These are phyloP conservation scores for Quercus tomentella DNA, from an alignment of 331 rosid species.

Conservation along the genomic window DNA sequence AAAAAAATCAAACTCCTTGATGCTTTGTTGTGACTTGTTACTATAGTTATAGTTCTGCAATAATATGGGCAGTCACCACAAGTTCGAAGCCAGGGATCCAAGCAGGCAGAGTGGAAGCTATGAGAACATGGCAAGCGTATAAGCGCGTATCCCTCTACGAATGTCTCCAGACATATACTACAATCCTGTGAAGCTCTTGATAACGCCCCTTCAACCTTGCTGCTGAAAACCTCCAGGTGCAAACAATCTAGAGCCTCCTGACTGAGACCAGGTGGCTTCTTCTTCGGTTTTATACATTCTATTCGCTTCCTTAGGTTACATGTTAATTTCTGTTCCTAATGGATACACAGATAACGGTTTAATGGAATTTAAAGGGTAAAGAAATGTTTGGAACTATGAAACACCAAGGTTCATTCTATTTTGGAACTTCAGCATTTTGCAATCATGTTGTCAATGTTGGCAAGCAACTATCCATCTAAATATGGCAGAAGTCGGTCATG, in stretches of 20 bases:
- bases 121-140: conserved; percentile 50
- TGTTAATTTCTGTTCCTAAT: not conserved
- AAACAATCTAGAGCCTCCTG: conserved; percentile 59
- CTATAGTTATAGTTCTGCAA: not conserved
- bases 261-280: conserved; percentile 68
- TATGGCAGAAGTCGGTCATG: conserved; percentile 23
- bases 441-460: not conserved
- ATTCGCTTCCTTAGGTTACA: not conserved
- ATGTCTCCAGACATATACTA: conserved; percentile 80
- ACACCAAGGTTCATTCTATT: too few relatives aligned
- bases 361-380: not conserved
- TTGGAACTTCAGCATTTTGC: too few relatives aligned
- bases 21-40: not conserved
- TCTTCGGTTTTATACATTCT: conserved; percentile 9
- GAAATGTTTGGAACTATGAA: not conserved
- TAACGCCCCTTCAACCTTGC: conserved; percentile 18
- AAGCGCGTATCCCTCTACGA: conserved; percentile 53
- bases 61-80: too few relatives aligned
- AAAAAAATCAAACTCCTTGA: not conserved
- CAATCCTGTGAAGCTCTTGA: conserved; percentile 44
- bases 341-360: not conserved
- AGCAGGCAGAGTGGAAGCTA: not conserved
- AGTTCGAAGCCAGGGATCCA: too few relatives aligned
- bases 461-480: not conserved
- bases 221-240: conserved; percentile 41